Conservation (phyloP, 495 filamentous ascomycete genomes). For the Podospora sp. region DNA sequence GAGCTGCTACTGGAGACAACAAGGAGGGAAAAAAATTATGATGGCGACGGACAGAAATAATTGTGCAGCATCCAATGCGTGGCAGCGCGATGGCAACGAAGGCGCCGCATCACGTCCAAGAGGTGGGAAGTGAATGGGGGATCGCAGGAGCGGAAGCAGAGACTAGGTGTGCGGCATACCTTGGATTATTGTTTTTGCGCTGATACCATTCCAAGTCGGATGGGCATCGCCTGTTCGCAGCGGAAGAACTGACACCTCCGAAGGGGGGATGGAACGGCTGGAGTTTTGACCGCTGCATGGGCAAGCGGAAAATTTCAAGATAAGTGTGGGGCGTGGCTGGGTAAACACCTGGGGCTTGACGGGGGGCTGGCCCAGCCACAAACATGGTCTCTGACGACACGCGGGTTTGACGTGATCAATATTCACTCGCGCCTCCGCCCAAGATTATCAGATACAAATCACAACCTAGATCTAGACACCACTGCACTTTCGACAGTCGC, state of each 20-base stretch:
- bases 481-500: too few species aligned
- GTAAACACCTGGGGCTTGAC: not conserved
- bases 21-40: not conserved
- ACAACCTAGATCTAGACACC: too few species aligned
- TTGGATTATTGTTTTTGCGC: slow-evolving; percentile 27
- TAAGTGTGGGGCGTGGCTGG: not conserved
- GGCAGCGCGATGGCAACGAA: not conserved
- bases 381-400: not conserved
- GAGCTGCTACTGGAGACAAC: slow-evolving; percentile 11
- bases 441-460: not conserved
- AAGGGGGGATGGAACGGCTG: slow-evolving; percentile 36
- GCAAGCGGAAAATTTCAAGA: slow-evolving; percentile 21
- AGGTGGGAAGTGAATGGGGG: not conserved
- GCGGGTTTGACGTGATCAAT: too few species aligned
- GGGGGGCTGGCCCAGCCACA: slow-evolving; percentile 5
- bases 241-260: slow-evolving; percentile 43
- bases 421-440: too few species aligned
- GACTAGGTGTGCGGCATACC: slow-evolving; percentile 32
- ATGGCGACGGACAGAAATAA: not conserved
- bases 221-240: slow-evolving; percentile 34
- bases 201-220: slow-evolving; percentile 39
- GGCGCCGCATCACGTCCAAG: not conserved
- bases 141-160: not conserved
- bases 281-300: slow-evolving; percentile 38
- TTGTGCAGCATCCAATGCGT: not conserved